A percentile compares a stretch with the other conserved stretches of the same genome.
Evolutionary conservation across 2,329 filamentous ascomycete species (phyloP).

Genomic region (Microcera coccophila): DNA sequence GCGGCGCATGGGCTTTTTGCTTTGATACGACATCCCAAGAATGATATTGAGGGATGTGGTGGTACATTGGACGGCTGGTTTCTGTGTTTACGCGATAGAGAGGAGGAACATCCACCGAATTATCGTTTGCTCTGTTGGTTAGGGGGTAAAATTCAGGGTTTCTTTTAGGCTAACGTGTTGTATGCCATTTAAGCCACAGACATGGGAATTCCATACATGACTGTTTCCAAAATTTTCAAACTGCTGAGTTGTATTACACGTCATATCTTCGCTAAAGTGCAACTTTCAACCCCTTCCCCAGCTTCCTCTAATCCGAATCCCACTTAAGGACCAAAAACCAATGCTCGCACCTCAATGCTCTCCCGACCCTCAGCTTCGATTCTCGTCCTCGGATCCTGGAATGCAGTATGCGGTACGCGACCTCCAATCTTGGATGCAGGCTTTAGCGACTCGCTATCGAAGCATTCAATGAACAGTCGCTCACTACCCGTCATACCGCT

Average conservation of each 20-base stretch:
- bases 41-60: background rate
- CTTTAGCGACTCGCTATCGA: conserved; percentile 60
- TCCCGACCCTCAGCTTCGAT: conserved; percentile 68
- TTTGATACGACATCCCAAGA: background rate
- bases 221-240: conserved; percentile 3
- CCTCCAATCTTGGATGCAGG: conserved; percentile 50
- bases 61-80: too few species aligned
- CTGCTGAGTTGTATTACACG: too few species aligned
- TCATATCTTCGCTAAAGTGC: too few species aligned
- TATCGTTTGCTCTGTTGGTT: too few species aligned
- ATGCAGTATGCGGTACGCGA: conserved; percentile 70
- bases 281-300: too few species aligned
- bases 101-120: too few species aligned
- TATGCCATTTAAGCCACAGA: conserved; percentile 17
- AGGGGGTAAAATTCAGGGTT: too few species aligned
- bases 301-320: background rate
- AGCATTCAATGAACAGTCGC: conserved; percentile 73
- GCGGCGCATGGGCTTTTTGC: background rate
- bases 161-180: conserved; percentile 5
- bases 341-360: conserved; percentile 83
- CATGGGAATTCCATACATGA: conserved; percentile 17
- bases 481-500: conserved; percentile 73
- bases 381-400: conserved; percentile 69
- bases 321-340: conserved; percentile 68
- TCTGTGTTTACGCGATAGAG: too few species aligned